Evolutionary conservation across 2,329 filamentous ascomycete genomes (phyloP).

Genomic region (Epichloe gansuensis): DNA sequence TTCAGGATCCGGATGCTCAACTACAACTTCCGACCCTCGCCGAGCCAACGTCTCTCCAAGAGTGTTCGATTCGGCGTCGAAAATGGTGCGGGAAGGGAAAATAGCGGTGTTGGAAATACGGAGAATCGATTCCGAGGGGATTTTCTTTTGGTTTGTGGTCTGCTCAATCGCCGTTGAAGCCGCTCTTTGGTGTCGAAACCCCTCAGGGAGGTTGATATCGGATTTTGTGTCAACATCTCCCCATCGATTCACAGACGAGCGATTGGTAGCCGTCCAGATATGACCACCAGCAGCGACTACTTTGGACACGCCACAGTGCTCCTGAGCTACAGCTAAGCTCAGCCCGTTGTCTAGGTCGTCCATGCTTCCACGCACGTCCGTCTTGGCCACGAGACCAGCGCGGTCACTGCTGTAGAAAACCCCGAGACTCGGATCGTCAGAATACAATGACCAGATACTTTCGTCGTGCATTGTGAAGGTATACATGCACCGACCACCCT

Average conservation of each 20-base stretch:
- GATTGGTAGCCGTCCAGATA: slow-evolving; percentile 81
- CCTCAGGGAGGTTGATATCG: slow-evolving; percentile 52
- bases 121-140: slow-evolving; percentile 66
- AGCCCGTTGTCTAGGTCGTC: slow-evolving; percentile 68
- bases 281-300: slow-evolving; percentile 57
- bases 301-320: slow-evolving; percentile 70
- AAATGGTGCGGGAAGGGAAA: slow-evolving; percentile 47
- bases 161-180: slow-evolving; percentile 30
- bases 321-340: slow-evolving; percentile 81
- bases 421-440: slow-evolving; percentile 69
- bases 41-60: slow-evolving; percentile 31
- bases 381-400: slow-evolving; percentile 89
- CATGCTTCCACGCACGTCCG: slow-evolving; percentile 64
- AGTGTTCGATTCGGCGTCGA: slow-evolving; percentile 43
- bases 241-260: slow-evolving; percentile 90
- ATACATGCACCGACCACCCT: slow-evolving; percentile 90
- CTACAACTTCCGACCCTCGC: slow-evolving; percentile 19
- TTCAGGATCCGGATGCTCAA: slow-evolving; percentile 18
- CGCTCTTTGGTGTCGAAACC: slow-evolving; percentile 35
- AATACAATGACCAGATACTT: slow-evolving; percentile 92
- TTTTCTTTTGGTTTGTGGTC: slow-evolving; percentile 42
- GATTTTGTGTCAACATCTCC: slow-evolving; percentile 68
- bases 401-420: slow-evolving; percentile 94
- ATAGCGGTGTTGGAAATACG: slow-evolving; percentile 73
- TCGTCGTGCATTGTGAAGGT: slow-evolving; percentile 98